Evolutionary conservation across 2,329 filamentous ascomycete species (phyloP), one percentile per base, ranked within the genome.

Genomic region (Penicillium sp.): DNA sequence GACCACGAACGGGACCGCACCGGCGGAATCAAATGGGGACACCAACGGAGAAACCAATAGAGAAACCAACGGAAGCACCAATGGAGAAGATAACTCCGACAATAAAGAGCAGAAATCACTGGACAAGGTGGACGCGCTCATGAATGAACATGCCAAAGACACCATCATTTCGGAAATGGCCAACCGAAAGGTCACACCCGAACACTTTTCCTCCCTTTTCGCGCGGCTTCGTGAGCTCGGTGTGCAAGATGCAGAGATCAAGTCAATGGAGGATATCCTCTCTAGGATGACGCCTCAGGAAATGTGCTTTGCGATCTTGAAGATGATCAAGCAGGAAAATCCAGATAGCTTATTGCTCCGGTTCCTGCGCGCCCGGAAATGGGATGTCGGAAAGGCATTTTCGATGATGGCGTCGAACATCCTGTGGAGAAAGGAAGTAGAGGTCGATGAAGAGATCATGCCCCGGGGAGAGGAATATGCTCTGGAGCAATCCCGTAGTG

Each of bases 401-500:
- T 82, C 94, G 57, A 97, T 97, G 91, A 78, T 96, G 72, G 82
- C 97, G 35, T 89, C 89, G 2, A 93, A 92, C 0, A 89, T 97
- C 83, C 87, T 89, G 71, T 97, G 93, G 93, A 85, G 93, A 56
- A 82, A 84, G 29, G 89, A 93, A 59, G 88, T 92, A 82, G 85
- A 89, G 64, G 89, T 97, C 22, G 93, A 97, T 69, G 87, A 89
- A 54, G 89, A 94, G 60, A 87, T 97, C 61, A 87, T 95, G 80
- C 76, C 77, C 52, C 82, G 83, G 26, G 90, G 90, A 45, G 91
- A 96, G 70, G 81, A 81, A 32, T 81, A 80, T 24, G 85, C 88
- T 13, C 65, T 85, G 5, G 74, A 80, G 32, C 81, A 85, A 48
- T 80, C 90, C 22, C 81, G 89, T 42, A 43, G 18, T 18, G 13